phyloP scores from a whole-genome alignment of 2,329 filamentous ascomycete species.

The Ceratocystis papillata region DNA sequence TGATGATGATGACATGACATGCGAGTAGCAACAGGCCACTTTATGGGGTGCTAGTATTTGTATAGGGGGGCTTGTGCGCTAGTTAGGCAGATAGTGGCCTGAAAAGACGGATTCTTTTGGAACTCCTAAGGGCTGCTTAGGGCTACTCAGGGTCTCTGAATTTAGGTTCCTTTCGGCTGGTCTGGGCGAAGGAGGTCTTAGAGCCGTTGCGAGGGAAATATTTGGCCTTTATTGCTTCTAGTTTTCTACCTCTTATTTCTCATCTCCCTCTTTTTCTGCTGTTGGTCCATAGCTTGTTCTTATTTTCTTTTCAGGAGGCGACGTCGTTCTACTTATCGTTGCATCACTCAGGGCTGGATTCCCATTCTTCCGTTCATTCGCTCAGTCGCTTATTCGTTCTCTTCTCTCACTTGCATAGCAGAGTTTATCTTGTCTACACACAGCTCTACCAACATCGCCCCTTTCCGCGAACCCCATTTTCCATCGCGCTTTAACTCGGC shows the following conservation, averaged over 20 bases:
- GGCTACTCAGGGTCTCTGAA: not conserved
- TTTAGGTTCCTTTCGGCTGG: not conserved
- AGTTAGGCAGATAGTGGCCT: not conserved
- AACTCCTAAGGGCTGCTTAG: not conserved
- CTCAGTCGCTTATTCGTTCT: not conserved
- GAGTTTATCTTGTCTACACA: not conserved
- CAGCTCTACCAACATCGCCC: not conserved
- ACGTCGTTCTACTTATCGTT: not conserved
- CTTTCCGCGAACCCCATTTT: not conserved
- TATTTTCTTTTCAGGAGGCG: not conserved
- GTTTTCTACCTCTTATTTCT: not conserved
- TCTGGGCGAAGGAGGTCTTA: slow-evolving; percentile 4
- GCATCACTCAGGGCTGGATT: slow-evolving; percentile 6
- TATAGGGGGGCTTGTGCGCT: not conserved
- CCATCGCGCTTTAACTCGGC: not conserved
- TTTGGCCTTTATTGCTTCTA: slow-evolving; percentile 6
- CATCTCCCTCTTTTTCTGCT: not conserved
- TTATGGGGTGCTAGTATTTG: not conserved
- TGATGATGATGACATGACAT: not conserved
- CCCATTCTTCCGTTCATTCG: not conserved
- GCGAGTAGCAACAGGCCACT: not conserved
- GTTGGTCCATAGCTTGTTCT: not conserved
- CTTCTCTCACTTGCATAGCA: not conserved
- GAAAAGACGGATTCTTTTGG: not conserved
- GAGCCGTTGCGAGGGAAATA: slow-evolving; percentile 1